Conservation (phyloP, 257 asterid genomes). For the Misopates orontium region DNA sequence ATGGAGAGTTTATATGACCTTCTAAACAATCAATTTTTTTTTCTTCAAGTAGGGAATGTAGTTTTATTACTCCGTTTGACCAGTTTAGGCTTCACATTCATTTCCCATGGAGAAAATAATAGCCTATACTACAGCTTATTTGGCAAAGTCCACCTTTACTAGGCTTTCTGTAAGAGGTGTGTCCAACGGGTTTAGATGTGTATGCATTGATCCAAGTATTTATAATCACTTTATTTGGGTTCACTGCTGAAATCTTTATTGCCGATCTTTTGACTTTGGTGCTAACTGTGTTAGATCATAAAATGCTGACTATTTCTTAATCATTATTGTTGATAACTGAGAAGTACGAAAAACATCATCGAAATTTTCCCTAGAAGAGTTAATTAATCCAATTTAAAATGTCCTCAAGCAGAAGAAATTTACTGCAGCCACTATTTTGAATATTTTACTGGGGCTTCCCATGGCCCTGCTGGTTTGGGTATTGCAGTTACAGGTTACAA, state of each 20-base stretch:
- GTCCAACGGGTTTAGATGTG: not conserved
- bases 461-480: conserved; percentile 1
- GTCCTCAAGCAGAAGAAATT: not conserved
- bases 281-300: too few relatives aligned
- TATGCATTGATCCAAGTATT: not conserved
- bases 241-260: not conserved
- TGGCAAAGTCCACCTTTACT: conserved; percentile 7
- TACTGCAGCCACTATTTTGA: not conserved
- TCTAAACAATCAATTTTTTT: not conserved
- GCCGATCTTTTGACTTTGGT: not conserved
- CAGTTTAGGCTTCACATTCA: not conserved
- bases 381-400: too few relatives aligned
- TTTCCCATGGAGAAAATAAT: not conserved
- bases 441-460: conserved; percentile 13
- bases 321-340: too few relatives aligned
- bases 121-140: not conserved
- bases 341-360: too few relatives aligned
- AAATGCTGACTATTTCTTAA: not conserved
- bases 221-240: not conserved
- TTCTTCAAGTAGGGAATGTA: not conserved
- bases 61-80: not conserved
- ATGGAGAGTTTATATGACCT: not conserved
- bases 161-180: not conserved
- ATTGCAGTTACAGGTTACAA: conserved; percentile 1
- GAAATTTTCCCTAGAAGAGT: too few relatives aligned